Conservation (phyloP, 331 rosid genomes). For the Quercus phellos region DNA sequence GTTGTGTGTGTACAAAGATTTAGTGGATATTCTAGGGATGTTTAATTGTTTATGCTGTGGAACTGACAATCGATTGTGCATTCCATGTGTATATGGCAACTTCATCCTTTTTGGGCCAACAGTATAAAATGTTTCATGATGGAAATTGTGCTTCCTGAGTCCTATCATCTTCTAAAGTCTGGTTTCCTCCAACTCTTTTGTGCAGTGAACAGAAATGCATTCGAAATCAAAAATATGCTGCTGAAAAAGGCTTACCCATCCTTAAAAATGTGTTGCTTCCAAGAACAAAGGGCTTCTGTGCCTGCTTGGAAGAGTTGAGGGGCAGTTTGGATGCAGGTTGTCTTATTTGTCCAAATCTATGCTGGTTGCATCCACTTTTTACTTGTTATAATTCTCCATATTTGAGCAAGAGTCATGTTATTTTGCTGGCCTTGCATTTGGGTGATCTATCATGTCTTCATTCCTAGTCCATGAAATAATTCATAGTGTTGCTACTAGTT, state of each 20-base stretch:
- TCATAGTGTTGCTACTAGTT: neutral
- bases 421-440: neutral
- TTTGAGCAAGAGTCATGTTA: neutral
- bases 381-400: neutral
- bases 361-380: neutral
- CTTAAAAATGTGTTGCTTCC: conserved; percentile 69
- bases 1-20: conserved; percentile 4
- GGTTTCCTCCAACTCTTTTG: conserved; percentile 2
- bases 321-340: conserved; percentile 65
- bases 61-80: neutral
- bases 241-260: conserved; percentile 63
- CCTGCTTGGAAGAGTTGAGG: conserved; percentile 58
- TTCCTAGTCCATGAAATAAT: neutral
- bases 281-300: conserved; percentile 63
- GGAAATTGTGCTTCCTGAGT: neutral
- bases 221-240: conserved; percentile 73
- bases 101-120: neutral
- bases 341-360: neutral
- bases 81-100: neutral
- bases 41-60: neutral
- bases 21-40: neutral
- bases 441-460: neutral
- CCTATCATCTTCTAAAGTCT: conserved; percentile 3
- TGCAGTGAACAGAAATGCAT: conserved; percentile 69
- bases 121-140: neutral